phyloP scores from a whole-genome alignment of 1,284 basidiomycete genomes.

The Golubevia pallescens region DNA sequence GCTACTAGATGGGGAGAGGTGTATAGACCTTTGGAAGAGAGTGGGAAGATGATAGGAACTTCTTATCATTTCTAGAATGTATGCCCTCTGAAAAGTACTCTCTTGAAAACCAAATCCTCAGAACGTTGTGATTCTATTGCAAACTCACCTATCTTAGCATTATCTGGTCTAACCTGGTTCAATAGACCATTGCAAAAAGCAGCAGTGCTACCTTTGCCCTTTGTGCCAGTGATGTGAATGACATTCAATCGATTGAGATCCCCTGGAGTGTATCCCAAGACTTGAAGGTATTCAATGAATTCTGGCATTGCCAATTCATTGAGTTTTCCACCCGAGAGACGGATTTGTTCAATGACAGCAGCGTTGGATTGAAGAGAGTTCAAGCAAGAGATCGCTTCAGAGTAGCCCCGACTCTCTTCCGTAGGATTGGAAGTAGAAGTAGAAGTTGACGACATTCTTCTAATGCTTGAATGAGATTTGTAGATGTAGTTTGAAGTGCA shows the following conservation, averaged over 20 bases:
- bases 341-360: constrained; percentile 81
- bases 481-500: no score
- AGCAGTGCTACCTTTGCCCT: constrained; percentile 97
- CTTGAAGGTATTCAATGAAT: constrained; percentile 85
- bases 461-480: no score
- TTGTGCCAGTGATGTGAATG: constrained; percentile 96
- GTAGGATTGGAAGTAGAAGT: no score
- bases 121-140: no score
- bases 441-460: no score
- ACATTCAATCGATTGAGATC: constrained; percentile 89
- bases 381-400: constrained; percentile 84
- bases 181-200: constrained; percentile 72
- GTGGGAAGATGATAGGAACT: no score
- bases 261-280: constrained; percentile 79
- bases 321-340: constrained; percentile 76
- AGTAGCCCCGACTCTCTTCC: no score
- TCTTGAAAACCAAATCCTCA: no score
- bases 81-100: no score
- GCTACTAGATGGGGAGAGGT: constrained; percentile 96
- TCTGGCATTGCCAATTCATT: constrained; percentile 80
- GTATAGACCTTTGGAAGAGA: constrained; percentile 76
- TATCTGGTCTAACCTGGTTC: constrained; percentile 19
- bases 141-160: background rate
- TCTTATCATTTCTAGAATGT: no score
- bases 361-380: constrained; percentile 96